A percentile compares a stretch with the other conserved stretches of the same genome.
Conservation (phyloP, 768 basidiomycete species). For the Tephrocybe sp. region DNA sequence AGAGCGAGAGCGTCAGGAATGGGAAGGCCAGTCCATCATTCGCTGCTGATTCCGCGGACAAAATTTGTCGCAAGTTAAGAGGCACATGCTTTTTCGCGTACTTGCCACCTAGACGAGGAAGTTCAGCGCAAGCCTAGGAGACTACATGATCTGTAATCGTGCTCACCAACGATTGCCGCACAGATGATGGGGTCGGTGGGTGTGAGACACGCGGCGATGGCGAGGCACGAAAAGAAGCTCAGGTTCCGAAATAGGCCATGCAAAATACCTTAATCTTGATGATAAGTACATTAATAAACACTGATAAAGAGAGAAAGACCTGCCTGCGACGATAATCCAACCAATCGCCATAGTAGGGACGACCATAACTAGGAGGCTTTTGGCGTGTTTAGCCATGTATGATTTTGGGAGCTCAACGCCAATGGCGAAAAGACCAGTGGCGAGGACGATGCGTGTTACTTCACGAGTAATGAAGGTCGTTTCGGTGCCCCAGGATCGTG, state of each 20-base stretch:
- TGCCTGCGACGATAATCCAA: conserved; percentile 77
- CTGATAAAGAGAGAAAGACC: conserved; percentile 14
- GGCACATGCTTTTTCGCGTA: conserved; percentile 74
- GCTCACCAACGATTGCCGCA: conserved; percentile 72
- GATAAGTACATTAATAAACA: neutral
- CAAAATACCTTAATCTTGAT: conserved; percentile 50
- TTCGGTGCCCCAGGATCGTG: conserved; percentile 63
- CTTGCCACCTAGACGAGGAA: conserved; percentile 52
- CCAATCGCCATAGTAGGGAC: conserved; percentile 85
- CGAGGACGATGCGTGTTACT: conserved; percentile 58
- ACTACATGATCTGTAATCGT: too few species aligned
- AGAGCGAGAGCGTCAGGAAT: conserved; percentile 84
- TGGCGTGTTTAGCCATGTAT: conserved; percentile 82
- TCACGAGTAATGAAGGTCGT: conserved; percentile 59
- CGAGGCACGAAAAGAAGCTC: conserved; percentile 73
- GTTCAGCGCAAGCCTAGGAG: neutral
- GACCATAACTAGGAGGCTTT: conserved; percentile 66
- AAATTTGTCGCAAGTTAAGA: conserved; percentile 70
- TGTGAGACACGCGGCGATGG: conserved; percentile 86
- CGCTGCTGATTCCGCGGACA: conserved; percentile 89
- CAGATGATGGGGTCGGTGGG: conserved; percentile 96
- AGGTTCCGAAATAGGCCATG: conserved; percentile 71
- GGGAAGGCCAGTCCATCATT: conserved; percentile 98
- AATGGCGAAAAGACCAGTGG: conserved; percentile 90
- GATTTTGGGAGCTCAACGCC: conserved; percentile 89